Evolutionary conservation across 73 alveolate species (phyloP), one percentile per base, ranked within the genome.

Genomic region (Effrenium voratum): DNA sequence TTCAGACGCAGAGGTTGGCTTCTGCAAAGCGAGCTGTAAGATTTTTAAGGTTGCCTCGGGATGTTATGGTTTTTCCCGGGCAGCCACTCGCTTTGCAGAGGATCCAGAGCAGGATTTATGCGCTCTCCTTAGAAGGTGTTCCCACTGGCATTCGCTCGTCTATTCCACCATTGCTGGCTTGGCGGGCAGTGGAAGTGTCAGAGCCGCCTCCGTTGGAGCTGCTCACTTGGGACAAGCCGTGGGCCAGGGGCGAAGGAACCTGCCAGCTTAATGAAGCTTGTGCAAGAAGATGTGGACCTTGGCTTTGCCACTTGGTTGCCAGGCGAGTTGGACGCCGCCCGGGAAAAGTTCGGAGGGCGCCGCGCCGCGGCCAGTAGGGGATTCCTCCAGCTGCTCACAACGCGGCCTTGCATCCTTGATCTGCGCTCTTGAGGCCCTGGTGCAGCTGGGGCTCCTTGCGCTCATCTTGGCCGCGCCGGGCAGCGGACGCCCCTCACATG

Each of bases 371-470:
- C n/a, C n/a, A n/a, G n/a, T n/a, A n/a, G n/a, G n/a, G n/a, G n/a
- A n/a, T n/a, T n/a, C n/a, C n/a, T n/a, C n/a, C n/a, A n/a, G n/a
- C n/a, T n/a, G n/a, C n/a, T n/a, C n/a, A n/a, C n/a, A n/a, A 41
- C 79, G n/a, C 44, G 79, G 79, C n/a, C 26, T 66, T 36, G 43
- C 26, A 41, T 66, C 79, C 79, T 36, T 66, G 44, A 66, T 66
- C 45, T 66, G 79, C n/a, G 79, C 79, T 66, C 45, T 28, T 66
- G 79, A 66, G n/a, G 79, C 79, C 72, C 28, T 57, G 72, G 72
- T 32, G 72, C 72, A 57, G 28, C 72, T 57, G 72, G 28, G 19
- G 34, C 36, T 57, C 72, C 28, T 26, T 28, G 68, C 68, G 15
- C 68, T 55, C 68, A 55, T 55, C 1, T 28, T 55, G 3, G n/a